Conservation (phyloP, 306 rosid genomes). For the Heteromeles arbutifolia region DNA sequence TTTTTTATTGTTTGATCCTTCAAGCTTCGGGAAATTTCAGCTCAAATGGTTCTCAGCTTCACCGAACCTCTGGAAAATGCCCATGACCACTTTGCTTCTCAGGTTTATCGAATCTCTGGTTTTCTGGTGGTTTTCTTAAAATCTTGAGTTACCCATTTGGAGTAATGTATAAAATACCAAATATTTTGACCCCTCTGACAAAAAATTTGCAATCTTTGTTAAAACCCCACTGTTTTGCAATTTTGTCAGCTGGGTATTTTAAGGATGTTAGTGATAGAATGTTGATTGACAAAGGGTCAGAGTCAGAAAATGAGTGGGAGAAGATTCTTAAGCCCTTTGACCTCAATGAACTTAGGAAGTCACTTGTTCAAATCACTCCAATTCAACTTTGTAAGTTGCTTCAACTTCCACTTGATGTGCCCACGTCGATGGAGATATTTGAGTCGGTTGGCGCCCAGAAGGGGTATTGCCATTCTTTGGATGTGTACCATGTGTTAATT, state of each 20-base stretch:
- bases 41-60: neutral
- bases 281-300: slow-evolving; percentile 23
- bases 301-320: slow-evolving; percentile 73
- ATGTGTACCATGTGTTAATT: slow-evolving; percentile 51
- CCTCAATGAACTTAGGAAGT: slow-evolving; percentile 58
- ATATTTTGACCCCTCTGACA: slow-evolving; percentile 17
- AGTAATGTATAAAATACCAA: slow-evolving; percentile 41
- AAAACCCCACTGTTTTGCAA: slow-evolving; percentile 31
- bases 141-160: neutral
- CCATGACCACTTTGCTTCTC: neutral
- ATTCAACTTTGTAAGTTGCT: slow-evolving; percentile 63
- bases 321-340: slow-evolving; percentile 75
- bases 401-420: slow-evolving; percentile 66
- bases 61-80: neutral
- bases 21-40: neutral
- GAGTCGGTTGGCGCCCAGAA: slow-evolving; percentile 57
- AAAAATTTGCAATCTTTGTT: slow-evolving; percentile 27
- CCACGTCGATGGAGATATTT: slow-evolving; percentile 68
- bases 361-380: slow-evolving; percentile 52
- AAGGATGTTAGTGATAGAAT: slow-evolving; percentile 5
- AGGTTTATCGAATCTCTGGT: neutral
- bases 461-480: slow-evolving; percentile 68
- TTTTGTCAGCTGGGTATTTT: slow-evolving; percentile 33
- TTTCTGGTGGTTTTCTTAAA: neutral
- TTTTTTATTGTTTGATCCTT: neutral